Evolutionary conservation across 495 filamentous ascomycete species (phyloP).

Genomic region (Chaetomium cochliodes): DNA sequence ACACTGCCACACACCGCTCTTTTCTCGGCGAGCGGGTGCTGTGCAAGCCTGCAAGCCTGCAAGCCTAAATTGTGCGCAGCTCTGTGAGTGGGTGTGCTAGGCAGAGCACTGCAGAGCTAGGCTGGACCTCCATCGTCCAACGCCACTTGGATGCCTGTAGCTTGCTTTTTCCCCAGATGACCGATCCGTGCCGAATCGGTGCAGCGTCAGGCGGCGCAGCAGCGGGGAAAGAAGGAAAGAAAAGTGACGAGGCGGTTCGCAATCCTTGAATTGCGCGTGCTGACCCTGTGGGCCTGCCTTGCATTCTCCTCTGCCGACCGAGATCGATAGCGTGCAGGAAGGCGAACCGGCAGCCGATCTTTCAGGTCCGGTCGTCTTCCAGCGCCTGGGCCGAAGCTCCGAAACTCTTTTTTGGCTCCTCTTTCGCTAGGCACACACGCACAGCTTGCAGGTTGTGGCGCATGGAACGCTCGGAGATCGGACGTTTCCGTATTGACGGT

Average conservation of each 20-base stretch:
- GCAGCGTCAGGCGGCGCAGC: conserved; percentile 1
- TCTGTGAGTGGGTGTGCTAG: neutral
- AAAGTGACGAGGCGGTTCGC: neutral
- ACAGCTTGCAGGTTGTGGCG: too few species aligned
- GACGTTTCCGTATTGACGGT: conserved; percentile 1
- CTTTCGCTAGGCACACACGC: too few species aligned
- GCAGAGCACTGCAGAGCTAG: neutral
- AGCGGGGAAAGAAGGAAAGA: neutral
- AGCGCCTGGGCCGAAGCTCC: neutral
- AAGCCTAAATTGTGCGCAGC: neutral
- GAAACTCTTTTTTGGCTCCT: neutral
- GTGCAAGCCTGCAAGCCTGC: neutral
- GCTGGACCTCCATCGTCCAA: neutral
- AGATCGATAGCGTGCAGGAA: neutral
- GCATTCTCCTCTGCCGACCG: neutral
- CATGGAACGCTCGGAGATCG: too few species aligned
- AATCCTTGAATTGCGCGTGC: neutral
- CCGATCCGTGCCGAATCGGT: neutral
- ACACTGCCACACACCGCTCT: conserved; percentile 24
- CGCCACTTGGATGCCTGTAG: conserved; percentile 14
- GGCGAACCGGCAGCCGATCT: conserved; percentile 3
- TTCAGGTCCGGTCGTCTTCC: neutral
- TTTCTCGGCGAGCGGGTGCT: neutral
- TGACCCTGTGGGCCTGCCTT: neutral
- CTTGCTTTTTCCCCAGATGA: conserved; percentile 13